A percentile compares a stretch with the other conserved stretches of the same genome.
Evolutionary conservation across 352 stramenopile species (phyloP).

Genomic region (Elongisporangium prolatum): DNA sequence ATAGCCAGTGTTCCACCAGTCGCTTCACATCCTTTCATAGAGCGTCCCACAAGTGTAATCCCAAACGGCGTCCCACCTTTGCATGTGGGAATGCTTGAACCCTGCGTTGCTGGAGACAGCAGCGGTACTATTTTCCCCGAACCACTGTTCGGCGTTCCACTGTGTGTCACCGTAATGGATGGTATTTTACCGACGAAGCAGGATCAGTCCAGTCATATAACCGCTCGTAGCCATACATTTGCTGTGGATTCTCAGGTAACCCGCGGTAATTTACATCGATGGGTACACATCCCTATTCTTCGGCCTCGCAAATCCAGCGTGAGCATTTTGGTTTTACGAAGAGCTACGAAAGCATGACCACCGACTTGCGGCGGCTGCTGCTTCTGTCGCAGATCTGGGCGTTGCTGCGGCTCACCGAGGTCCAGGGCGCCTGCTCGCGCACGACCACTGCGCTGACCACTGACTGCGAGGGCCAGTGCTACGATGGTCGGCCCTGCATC

Average conservation of each 20-base stretch:
- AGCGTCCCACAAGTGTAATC: neutral
- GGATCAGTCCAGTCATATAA: neutral
- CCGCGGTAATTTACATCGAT: neutral
- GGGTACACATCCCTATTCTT: neutral
- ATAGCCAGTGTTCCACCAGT: neutral
- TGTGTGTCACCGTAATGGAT: neutral
- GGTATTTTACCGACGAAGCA: neutral
- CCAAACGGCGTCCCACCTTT: neutral
- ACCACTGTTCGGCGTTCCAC: neutral
- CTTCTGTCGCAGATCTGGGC: conserved; percentile 3
- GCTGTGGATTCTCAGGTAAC: neutral
- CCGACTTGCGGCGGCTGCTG: neutral
- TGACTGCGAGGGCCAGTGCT: conserved; percentile 45
- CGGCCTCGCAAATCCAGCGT: neutral
- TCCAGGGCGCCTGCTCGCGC: conserved; percentile 25
- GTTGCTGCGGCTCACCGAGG: conserved; percentile 3
- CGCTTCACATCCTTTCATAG: neutral
- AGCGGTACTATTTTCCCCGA: neutral
- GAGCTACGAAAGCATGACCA: neutral
- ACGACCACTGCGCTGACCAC: conserved; percentile 44
- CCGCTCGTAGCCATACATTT: neutral
- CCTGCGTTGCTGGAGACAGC: neutral
- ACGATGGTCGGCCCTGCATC: conserved; percentile 44
- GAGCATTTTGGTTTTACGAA: neutral
- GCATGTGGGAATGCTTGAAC: neutral